These are phyloP conservation scores for Yamadazyma tumulicola DNA, from an alignment of 805 yeast species.

Conservation along the genomic window DNA sequence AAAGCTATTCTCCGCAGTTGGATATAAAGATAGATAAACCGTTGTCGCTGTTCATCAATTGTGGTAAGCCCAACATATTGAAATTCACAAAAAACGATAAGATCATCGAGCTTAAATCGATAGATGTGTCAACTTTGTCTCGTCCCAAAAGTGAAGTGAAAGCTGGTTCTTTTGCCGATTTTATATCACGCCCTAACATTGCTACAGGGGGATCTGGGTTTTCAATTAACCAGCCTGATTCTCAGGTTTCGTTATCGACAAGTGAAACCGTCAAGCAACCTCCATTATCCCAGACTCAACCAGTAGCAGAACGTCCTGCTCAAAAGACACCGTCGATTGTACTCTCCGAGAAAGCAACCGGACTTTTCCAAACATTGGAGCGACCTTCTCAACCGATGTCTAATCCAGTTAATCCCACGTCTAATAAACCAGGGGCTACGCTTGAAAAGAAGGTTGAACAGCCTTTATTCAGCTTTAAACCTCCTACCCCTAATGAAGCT, in stretches of 20 bases:
- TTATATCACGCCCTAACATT: constrained; percentile 6
- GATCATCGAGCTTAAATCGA: neutral
- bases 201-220: neutral
- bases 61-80: constrained; percentile 32
- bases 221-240: neutral
- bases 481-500: no score
- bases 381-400: no score
- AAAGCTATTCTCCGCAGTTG: constrained; percentile 30
- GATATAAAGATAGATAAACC: constrained; percentile 22
- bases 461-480: no score
- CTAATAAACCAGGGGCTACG: no score
- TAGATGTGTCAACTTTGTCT: constrained; percentile 1
- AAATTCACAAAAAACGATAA: constrained; percentile 11
- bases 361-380: no score
- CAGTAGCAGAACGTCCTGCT: no score
- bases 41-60: constrained; percentile 27
- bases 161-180: constrained; percentile 15
- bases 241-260: neutral
- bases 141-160: constrained; percentile 5
- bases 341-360: no score
- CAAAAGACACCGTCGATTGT: no score
- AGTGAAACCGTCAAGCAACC: neutral
- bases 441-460: no score
- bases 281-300: neutral
- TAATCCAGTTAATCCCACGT: no score